Percentiles rank a stretch among this genome's conserved stretches.
Conservation (phyloP, 352 stramenopile species). For the Albugo laibachii region DNA sequence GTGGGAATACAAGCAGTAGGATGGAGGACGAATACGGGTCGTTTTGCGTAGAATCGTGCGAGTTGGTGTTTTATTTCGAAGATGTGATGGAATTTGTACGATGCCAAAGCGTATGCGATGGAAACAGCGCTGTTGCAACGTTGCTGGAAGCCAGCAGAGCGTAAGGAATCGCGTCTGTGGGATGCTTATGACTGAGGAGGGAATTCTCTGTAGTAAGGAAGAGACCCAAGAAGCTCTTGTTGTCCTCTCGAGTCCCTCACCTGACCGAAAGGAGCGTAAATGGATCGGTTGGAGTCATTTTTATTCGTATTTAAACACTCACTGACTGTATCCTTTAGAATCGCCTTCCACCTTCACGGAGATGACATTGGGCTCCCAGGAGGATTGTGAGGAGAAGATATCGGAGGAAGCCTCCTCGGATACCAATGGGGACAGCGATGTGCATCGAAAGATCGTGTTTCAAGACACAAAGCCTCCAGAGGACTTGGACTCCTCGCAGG, state of each 20-base stretch:
- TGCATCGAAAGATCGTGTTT: not conserved
- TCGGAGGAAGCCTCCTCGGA: too few species aligned
- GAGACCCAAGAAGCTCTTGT: conserved; percentile 1
- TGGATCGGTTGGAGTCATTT: conserved; percentile 4
- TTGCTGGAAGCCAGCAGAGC: conserved; percentile 6
- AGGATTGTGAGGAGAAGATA: too few species aligned
- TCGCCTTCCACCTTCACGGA: too few species aligned
- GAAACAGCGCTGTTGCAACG: too few species aligned
- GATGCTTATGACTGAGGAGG: conserved; percentile 19
- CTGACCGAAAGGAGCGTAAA: not conserved
- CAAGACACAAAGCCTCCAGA: not conserved
- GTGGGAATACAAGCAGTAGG: too few species aligned
- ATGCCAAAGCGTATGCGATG: conserved; percentile 32
- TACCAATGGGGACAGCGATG: too few species aligned
- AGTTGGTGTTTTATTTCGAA: conserved; percentile 42
- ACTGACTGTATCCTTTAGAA: too few species aligned
- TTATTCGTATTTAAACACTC: too few species aligned
- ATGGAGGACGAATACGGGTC: too few species aligned
- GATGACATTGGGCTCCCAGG: too few species aligned
- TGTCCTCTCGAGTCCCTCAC: not conserved
- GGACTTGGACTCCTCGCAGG: conserved; percentile 6
- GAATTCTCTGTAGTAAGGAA: conserved; percentile 2
- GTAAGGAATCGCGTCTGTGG: conserved; percentile 15
- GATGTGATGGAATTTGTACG: conserved; percentile 33
- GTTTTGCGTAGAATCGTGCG: conserved; percentile 24